phyloP scores from a whole-genome alignment of 257 asterid genomes.

The Rubia yunnanensis region DNA sequence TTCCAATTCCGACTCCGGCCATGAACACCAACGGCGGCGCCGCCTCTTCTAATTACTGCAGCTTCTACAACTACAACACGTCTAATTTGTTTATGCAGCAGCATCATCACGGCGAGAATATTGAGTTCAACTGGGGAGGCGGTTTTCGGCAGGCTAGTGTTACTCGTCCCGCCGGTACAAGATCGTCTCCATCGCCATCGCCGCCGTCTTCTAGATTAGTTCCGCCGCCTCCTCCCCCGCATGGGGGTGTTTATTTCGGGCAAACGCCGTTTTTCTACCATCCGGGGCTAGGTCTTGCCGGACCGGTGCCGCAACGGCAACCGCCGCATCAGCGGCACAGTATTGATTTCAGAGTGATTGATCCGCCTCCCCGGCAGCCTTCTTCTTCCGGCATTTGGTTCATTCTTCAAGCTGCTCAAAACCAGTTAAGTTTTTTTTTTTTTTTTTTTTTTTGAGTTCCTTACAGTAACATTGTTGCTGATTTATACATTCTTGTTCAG shows the following conservation, averaged over 20 bases:
- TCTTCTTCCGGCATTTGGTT: constrained; percentile 89
- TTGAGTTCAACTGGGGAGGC: constrained; percentile 33
- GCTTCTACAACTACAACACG: constrained; percentile 12
- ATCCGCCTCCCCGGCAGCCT: constrained; percentile 64
- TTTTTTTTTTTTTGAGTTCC: neutral
- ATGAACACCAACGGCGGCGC: neutral
- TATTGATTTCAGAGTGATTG: constrained; percentile 60
- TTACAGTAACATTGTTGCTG: neutral
- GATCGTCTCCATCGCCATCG: constrained; percentile 3
- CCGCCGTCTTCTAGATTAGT: constrained; percentile 14
- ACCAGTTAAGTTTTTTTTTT: constrained; percentile 47
- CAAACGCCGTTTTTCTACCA: constrained; percentile 37
- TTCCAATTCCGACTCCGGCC: constrained; percentile 16
- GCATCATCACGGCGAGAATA: constrained; percentile 8
- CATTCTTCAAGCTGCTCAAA: constrained; percentile 58
- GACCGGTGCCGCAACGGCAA: neutral
- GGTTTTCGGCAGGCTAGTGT: constrained; percentile 16
- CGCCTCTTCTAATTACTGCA: neutral
- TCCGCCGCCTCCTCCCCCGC: constrained; percentile 22
- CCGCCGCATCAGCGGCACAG: constrained; percentile 18
- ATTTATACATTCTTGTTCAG: constrained; percentile 30
- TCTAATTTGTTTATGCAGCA: constrained; percentile 35
- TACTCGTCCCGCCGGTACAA: too few species aligned
- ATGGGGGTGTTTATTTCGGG: too few species aligned
- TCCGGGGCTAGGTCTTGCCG: constrained; percentile 21